These are phyloP conservation scores for Magnusiomyces tetraspermus DNA, from an alignment of 1,139 yeast genomes.

Conservation along the genomic window DNA sequence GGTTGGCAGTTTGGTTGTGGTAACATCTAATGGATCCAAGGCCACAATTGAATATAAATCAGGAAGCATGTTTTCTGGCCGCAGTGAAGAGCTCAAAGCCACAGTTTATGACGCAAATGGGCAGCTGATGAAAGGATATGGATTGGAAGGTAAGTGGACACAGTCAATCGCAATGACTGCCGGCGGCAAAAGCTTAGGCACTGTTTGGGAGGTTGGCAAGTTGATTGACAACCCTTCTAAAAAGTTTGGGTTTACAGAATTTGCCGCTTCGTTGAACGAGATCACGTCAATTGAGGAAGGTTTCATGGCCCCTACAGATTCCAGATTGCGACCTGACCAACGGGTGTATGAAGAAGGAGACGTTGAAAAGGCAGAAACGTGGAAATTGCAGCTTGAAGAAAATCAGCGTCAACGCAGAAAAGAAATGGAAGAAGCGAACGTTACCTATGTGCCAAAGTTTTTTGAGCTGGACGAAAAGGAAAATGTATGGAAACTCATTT, in stretches of 20 bases:
- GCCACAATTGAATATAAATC: conserved; percentile 72
- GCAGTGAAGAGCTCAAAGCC: conserved; percentile 70
- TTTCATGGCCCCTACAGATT: conserved; percentile 71
- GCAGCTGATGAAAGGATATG: conserved; percentile 29
- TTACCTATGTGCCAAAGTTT: conserved; percentile 49
- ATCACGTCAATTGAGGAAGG: conserved; percentile 61
- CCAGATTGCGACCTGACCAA: conserved; percentile 83
- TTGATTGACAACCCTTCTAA: conserved; percentile 49
- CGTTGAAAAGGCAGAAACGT: conserved; percentile 56
- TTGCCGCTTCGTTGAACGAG: conserved; percentile 73
- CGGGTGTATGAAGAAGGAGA: conserved; percentile 60
- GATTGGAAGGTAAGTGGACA: conserved; percentile 72
- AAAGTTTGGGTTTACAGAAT: conserved; percentile 79
- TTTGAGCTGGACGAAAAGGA: conserved; percentile 37
- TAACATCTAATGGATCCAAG: conserved; percentile 55
- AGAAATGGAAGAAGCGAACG: conserved; percentile 40
- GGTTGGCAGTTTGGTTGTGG: conserved; percentile 53
- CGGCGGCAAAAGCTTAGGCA: conserved; percentile 14
- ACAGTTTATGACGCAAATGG: conserved; percentile 39
- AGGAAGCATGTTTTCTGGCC: conserved; percentile 66
- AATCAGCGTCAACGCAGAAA: conserved; percentile 70
- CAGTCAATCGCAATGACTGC: conserved; percentile 20
- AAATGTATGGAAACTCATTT: conserved; percentile 51
- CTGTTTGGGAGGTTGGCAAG: conserved; percentile 58
- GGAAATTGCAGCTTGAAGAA: conserved; percentile 65